Percentiles rank a stretch among this genome's conserved stretches.
phyloP scores from a whole-genome alignment of 176 grass and related monocot genomes.

The Zoysia japonica region DNA sequence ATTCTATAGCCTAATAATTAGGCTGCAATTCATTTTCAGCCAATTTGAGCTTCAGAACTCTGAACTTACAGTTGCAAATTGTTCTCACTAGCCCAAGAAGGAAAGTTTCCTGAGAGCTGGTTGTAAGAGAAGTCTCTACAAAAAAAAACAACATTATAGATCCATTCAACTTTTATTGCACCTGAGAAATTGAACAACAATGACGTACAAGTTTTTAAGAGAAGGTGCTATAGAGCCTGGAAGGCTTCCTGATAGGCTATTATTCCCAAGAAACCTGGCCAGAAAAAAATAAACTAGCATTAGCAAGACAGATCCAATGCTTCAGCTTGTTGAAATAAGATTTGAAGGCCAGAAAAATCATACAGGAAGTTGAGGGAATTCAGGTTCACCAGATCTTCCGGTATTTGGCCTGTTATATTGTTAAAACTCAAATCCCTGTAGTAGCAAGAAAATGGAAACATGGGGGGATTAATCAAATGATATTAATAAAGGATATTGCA shows the following conservation, averaged over 20 bases:
- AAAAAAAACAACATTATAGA: slow-evolving; percentile 20
- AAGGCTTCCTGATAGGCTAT: slow-evolving; percentile 75
- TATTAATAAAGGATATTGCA: slow-evolving; percentile 6
- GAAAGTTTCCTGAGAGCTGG: slow-evolving; percentile 71
- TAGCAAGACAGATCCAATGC: slow-evolving; percentile 1
- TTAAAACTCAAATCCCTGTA: slow-evolving; percentile 96
- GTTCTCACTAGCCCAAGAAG: slow-evolving; percentile 59
- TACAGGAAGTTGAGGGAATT: slow-evolving; percentile 50
- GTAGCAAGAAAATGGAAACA: not conserved
- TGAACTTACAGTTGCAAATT: slow-evolving; percentile 67
- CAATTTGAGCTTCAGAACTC: slow-evolving; percentile 12
- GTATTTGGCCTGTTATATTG: slow-evolving; percentile 72
- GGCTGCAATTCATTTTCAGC: not conserved
- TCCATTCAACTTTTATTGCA: slow-evolving; percentile 12
- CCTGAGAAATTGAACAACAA: not conserved
- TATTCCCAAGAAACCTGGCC: slow-evolving; percentile 88
- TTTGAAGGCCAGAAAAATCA: slow-evolving; percentile 26
- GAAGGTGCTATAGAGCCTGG: slow-evolving; percentile 50
- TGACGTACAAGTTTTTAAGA: slow-evolving; percentile 61
- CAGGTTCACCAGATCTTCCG: slow-evolving; percentile 56
- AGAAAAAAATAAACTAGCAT: not conserved
- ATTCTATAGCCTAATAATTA: not conserved
- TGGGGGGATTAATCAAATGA: not conserved
- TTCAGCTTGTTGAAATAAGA: not conserved
- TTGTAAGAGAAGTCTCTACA: slow-evolving; percentile 94